Percentiles rank a stretch among this genome's conserved stretches.
Evolutionary conservation across 2,329 filamentous ascomycete species (phyloP).

Genomic region (Neobulgaria alba): DNA sequence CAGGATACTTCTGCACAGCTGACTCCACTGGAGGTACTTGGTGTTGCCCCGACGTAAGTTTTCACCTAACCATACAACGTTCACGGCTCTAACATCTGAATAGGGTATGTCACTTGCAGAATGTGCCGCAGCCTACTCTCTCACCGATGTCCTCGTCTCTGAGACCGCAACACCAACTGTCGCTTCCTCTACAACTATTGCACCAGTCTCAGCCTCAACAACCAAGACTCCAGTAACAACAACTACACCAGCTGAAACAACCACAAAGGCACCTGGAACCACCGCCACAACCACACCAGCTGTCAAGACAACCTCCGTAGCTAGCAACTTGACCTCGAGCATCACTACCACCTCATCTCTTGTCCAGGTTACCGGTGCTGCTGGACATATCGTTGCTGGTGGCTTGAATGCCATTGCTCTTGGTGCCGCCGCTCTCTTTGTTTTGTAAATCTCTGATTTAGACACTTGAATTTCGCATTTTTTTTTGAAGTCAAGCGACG

Average conservation of each 20-base stretch:
- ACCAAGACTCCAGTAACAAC: neutral
- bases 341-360: neutral
- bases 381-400: no score
- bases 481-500: no score
- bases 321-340: neutral
- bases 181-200: neutral
- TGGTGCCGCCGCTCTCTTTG: no score
- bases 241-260: neutral
- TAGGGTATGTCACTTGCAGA: conserved; percentile 38
- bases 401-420: no score
- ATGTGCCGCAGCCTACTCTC: conserved; percentile 43
- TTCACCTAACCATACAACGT: neutral
- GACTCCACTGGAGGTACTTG: conserved; percentile 42
- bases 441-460: no score
- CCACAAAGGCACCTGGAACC: neutral
- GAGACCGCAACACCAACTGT: conserved; percentile 2
- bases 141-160: conserved; percentile 37
- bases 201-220: neutral
- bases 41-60: conserved; percentile 47
- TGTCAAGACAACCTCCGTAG: neutral
- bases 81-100: neutral
- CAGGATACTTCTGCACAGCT: conserved; percentile 54
- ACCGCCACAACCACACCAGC: neutral
- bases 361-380: neutral
- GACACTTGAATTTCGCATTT: no score